Evolutionary conservation across 768 basidiomycete species (phyloP).

Genomic region (Suillus subaureus): DNA sequence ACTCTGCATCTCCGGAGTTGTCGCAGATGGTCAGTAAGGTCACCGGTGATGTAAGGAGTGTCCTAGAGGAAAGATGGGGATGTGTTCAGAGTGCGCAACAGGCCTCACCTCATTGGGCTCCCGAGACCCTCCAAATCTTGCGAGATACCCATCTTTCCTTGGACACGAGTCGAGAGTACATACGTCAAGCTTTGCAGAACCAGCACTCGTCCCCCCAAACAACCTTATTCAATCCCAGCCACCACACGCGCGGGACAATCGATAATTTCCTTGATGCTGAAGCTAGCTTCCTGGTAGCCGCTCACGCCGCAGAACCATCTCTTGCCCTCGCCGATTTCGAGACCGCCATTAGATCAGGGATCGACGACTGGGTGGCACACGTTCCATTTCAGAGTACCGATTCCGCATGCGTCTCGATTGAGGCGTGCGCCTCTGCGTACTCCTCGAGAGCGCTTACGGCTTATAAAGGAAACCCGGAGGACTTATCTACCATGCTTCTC

Average conservation of each 20-base stretch:
- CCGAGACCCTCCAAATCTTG: slow-evolving; percentile 27
- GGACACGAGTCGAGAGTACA: slow-evolving; percentile 29
- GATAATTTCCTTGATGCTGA: slow-evolving; percentile 20
- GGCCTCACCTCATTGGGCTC: slow-evolving; percentile 32
- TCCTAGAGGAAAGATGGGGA: slow-evolving; percentile 39
- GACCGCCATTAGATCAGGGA: slow-evolving; percentile 26
- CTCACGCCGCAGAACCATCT: slow-evolving; percentile 15
- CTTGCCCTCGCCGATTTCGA: slow-evolving; percentile 41
- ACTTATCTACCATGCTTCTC: slow-evolving; percentile 45
- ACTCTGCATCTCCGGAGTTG: slow-evolving; percentile 20
- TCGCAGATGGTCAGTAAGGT: slow-evolving; percentile 10
- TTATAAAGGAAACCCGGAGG: slow-evolving; percentile 40
- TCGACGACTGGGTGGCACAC: slow-evolving; percentile 38
- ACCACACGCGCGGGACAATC: slow-evolving; percentile 17
- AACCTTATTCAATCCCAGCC: slow-evolving; percentile 5
- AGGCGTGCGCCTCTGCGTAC: slow-evolving; percentile 30
- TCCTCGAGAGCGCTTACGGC: slow-evolving; percentile 22
- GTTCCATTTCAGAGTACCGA: slow-evolving; percentile 11
- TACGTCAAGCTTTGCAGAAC: slow-evolving; percentile 23
- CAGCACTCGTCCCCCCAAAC: background rate
- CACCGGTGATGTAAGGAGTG: slow-evolving; percentile 18
- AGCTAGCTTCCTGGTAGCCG: slow-evolving; percentile 15
- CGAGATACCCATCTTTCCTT: slow-evolving; percentile 39
- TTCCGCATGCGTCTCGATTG: slow-evolving; percentile 22
- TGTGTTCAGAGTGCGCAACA: slow-evolving; percentile 30